Percentiles rank a stretch among this genome's conserved stretches.
phyloP scores from a whole-genome alignment of 164 flowering plant species.

The Vitis cinerea region DNA sequence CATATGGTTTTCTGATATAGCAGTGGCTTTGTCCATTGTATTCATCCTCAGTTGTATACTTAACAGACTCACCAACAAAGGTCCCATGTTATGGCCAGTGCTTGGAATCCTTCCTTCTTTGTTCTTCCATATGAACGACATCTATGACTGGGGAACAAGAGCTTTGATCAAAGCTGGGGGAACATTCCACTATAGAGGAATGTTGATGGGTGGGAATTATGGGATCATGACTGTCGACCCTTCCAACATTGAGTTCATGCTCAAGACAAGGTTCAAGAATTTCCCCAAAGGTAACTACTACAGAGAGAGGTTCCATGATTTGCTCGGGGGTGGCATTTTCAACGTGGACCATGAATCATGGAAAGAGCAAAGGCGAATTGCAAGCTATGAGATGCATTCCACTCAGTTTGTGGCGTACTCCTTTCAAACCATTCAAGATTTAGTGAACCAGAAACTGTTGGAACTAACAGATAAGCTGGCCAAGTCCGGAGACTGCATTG shows the following conservation, averaged over 20 bases:
- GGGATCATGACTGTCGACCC: conserved; percentile 64
- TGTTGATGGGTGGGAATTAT: conserved; percentile 39
- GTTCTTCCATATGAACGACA: conserved; percentile 25
- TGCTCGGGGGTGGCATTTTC: conserved; percentile 80
- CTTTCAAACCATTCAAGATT: conserved; percentile 23
- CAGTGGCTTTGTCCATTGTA: conserved; percentile 36
- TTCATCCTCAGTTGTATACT: conserved; percentile 39
- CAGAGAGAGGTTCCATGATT: conserved; percentile 53
- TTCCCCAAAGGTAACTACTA: conserved; percentile 77
- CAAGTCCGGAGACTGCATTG: conserved; percentile 22
- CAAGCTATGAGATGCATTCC: conserved; percentile 59
- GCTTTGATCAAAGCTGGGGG: conserved; percentile 40
- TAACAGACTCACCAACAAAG: conserved; percentile 43
- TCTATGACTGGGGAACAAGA: conserved; percentile 44
- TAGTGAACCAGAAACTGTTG: conserved; percentile 52
- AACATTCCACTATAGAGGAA: conserved; percentile 45
- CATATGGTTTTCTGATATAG: conserved; percentile 10
- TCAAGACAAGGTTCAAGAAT: conserved; percentile 67
- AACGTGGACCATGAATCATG: conserved; percentile 66
- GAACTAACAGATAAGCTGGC: conserved; percentile 31
- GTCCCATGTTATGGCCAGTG: conserved; percentile 74
- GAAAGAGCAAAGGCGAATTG: conserved; percentile 56
- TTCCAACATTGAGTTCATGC: conserved; percentile 59
- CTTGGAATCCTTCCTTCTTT: conserved; percentile 57
- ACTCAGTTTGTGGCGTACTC: conserved; percentile 46